These are phyloP conservation scores for Diddensiella transvaalensis DNA, from an alignment of 805 yeast genomes.

Conservation along the genomic window DNA sequence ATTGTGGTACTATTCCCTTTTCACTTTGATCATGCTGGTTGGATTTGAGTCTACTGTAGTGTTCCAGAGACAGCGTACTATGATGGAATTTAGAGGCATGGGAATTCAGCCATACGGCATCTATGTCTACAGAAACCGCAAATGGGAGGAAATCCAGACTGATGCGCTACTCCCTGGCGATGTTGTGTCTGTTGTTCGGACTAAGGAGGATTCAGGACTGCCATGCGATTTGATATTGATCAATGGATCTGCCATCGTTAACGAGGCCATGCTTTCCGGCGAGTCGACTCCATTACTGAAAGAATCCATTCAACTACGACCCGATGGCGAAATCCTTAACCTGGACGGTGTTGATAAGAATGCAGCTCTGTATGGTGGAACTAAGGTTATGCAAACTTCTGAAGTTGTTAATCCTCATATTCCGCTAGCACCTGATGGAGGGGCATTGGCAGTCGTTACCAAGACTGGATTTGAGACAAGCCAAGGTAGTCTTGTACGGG, in stretches of 20 bases:
- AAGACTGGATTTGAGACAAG: constrained; percentile 98
- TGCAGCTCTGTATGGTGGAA: constrained; percentile 90
- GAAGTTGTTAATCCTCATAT: constrained; percentile 47
- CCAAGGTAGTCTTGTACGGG: constrained; percentile 95
- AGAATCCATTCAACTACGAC: constrained; percentile 85
- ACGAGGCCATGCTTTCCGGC: constrained; percentile 98
- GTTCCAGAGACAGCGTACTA: constrained; percentile 89
- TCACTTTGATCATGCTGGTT: constrained; percentile 86
- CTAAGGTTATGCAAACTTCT: constrained; percentile 89
- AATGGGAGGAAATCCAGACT: constrained; percentile 70
- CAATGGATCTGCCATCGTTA: constrained; percentile 91
- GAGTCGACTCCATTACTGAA: constrained; percentile 96
- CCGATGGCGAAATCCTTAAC: constrained; percentile 61
- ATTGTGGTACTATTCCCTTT: constrained; percentile 91
- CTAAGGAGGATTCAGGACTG: constrained; percentile 84
- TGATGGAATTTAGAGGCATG: constrained; percentile 95
- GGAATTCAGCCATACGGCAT: constrained; percentile 88
- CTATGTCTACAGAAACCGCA: constrained; percentile 62
- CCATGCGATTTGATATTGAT: constrained; percentile 89
- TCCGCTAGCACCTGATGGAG: constrained; percentile 79
- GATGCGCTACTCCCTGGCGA: constrained; percentile 87
- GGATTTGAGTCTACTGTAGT: constrained; percentile 93
- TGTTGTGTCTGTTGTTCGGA: constrained; percentile 75
- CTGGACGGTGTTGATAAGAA: constrained; percentile 85
- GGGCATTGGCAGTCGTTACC: constrained; percentile 85